A percentile compares a stretch with the other conserved stretches of the same genome.
These are phyloP conservation scores for Geoglossum glabrum DNA, from an alignment of 495 filamentous ascomycete genomes.

Conservation along the genomic window DNA sequence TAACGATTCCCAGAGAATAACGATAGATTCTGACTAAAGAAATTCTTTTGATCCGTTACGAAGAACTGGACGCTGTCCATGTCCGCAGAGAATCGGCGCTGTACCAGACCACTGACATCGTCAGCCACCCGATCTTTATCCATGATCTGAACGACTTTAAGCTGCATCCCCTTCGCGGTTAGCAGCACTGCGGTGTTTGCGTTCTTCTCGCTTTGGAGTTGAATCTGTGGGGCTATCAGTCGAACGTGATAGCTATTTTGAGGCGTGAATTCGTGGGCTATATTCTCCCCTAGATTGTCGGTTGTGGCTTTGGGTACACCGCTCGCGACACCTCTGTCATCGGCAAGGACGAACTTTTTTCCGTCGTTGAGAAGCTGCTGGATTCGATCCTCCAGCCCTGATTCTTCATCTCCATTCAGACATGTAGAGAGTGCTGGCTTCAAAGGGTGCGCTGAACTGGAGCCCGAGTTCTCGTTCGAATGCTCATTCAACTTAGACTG, in stretches of 20 bases:
- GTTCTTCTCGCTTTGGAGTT: slow-evolving; percentile 95
- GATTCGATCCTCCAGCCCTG: slow-evolving; percentile 66
- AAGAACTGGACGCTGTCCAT: slow-evolving; percentile 98
- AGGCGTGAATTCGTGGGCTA: slow-evolving; percentile 76
- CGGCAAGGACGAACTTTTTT: slow-evolving; percentile 60
- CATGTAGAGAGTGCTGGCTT: background rate
- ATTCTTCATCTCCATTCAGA: slow-evolving; percentile 33
- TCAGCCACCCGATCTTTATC: slow-evolving; percentile 84
- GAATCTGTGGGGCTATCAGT: slow-evolving; percentile 90
- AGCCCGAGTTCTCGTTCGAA: slow-evolving; percentile 18
- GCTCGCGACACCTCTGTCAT: slow-evolving; percentile 28
- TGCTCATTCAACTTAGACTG: slow-evolving; percentile 48
- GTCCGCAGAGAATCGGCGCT: slow-evolving; percentile 76
- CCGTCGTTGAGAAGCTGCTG: slow-evolving; percentile 70
- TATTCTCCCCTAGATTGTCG: slow-evolving; percentile 28
- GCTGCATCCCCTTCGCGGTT: slow-evolving; percentile 86
- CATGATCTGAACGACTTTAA: slow-evolving; percentile 93
- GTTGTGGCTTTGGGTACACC: slow-evolving; percentile 4
- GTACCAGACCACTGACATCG: slow-evolving; percentile 83
- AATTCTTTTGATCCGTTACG: slow-evolving; percentile 77
- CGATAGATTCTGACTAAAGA: slow-evolving; percentile 58
- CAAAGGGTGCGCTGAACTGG: slow-evolving; percentile 8
- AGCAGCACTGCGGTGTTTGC: slow-evolving; percentile 80
- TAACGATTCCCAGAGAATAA: slow-evolving; percentile 90
- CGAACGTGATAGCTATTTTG: slow-evolving; percentile 89